A percentile compares a stretch with the other conserved stretches of the same genome.
phyloP scores from a whole-genome alignment of 352 stramenopile species.

The Pythium pyrilobum region DNA sequence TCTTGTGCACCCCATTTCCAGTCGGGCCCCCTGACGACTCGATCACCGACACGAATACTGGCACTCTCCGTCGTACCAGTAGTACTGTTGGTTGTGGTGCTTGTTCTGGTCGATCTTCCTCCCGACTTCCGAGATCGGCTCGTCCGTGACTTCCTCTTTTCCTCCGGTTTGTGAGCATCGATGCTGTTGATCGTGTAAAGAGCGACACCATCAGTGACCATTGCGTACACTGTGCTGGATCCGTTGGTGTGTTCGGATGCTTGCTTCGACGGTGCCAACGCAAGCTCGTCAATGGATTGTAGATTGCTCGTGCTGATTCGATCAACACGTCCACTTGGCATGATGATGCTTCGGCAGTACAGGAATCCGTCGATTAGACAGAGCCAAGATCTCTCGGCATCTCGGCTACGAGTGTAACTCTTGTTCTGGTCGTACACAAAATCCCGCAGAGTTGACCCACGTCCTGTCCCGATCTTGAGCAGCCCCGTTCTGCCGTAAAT shows the following conservation, averaged over 20 bases:
- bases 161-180: constrained; percentile 42
- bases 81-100: too few relatives aligned
- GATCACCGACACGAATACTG: constrained; percentile 53
- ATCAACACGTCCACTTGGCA: constrained; percentile 58
- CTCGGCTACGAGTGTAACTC: constrained; percentile 41
- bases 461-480: constrained; percentile 67
- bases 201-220: constrained; percentile 56
- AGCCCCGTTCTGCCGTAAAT: constrained; percentile 56
- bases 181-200: constrained; percentile 64
- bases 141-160: background rate
- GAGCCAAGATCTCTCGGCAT: constrained; percentile 74
- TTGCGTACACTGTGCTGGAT: constrained; percentile 64
- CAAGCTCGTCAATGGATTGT: constrained; percentile 42
- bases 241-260: constrained; percentile 28
- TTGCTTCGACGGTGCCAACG: constrained; percentile 39
- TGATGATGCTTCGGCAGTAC: constrained; percentile 74
- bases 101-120: background rate
- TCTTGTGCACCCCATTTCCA: constrained; percentile 85
- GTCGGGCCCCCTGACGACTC: constrained; percentile 63
- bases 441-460: constrained; percentile 56
- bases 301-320: constrained; percentile 43
- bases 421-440: constrained; percentile 69
- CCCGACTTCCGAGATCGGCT: background rate
- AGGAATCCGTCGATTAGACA: constrained; percentile 54
- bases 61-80: too few relatives aligned